A percentile compares a stretch with the other conserved stretches of the same genome.
These are phyloP conservation scores for Bacidia rubella DNA, from an alignment of 495 filamentous ascomycete species.

Conservation along the genomic window DNA sequence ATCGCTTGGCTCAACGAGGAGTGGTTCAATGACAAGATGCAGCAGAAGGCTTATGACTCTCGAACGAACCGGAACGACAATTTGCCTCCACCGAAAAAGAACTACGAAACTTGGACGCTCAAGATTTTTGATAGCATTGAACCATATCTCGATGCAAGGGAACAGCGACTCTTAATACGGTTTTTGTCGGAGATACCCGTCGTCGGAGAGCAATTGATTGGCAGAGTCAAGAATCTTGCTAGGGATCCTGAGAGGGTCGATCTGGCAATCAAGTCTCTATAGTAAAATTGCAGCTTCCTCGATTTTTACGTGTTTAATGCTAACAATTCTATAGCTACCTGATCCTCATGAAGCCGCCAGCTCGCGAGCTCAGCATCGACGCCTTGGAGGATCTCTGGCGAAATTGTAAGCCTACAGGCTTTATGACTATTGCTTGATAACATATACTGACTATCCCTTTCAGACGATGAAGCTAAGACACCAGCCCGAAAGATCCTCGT, in stretches of 20 bases:
- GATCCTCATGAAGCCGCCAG: constrained; percentile 74
- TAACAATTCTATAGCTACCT: constrained; percentile 49
- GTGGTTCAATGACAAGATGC: constrained; percentile 85
- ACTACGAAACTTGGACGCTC: constrained; percentile 72
- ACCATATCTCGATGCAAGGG: constrained; percentile 71
- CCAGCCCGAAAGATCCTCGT: constrained; percentile 31
- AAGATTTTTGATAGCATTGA: constrained; percentile 76
- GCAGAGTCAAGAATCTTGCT: constrained; percentile 66
- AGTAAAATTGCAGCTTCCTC: constrained; percentile 26
- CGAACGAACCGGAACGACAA: constrained; percentile 28
- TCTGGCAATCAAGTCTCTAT: constrained; percentile 45
- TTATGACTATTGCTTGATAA: too few species aligned
- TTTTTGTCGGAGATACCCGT: constrained; percentile 88
- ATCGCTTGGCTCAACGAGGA: constrained; percentile 92
- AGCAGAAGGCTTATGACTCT: constrained; percentile 28
- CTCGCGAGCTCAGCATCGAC: constrained; percentile 66
- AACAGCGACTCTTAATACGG: constrained; percentile 66
- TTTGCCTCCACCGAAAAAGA: constrained; percentile 22
- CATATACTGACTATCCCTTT: constrained; percentile 6
- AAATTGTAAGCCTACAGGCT: constrained; percentile 46
- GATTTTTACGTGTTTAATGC: constrained; percentile 10
- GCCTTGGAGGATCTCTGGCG: constrained; percentile 75
- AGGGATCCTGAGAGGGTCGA: constrained; percentile 71
- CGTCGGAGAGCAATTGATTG: constrained; percentile 52
- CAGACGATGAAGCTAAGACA: constrained; percentile 34